Percentiles rank a stretch among this genome's conserved stretches.
Conservation (phyloP, 2,329 filamentous ascomycete species). For the Drechslerella dactyloides region DNA sequence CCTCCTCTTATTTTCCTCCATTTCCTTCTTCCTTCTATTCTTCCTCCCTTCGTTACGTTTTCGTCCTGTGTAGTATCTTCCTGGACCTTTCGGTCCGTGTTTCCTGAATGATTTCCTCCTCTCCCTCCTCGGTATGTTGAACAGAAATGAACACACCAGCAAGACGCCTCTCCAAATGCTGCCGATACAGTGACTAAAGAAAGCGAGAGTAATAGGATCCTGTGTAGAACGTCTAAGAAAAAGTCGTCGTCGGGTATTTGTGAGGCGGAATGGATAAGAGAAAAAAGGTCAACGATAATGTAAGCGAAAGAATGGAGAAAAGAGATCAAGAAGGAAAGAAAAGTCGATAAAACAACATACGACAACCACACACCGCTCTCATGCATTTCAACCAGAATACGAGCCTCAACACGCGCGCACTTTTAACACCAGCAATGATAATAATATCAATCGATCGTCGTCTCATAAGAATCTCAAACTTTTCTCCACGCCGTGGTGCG, state of each 20-base stretch:
- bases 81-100: neutral
- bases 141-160: constrained; percentile 5
- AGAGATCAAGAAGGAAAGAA: neutral
- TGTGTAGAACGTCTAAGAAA: constrained; percentile 17
- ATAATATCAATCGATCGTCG: neutral
- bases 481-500: constrained; percentile 44
- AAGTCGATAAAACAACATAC: constrained; percentile 12
- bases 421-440: constrained; percentile 18
- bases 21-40: neutral
- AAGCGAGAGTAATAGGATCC: constrained; percentile 8
- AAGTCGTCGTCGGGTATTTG: constrained; percentile 29
- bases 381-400: constrained; percentile 23
- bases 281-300: neutral
- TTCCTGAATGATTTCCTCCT: neutral
- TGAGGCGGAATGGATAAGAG: constrained; percentile 17
- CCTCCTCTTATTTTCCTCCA: neutral
- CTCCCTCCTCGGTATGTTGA: constrained; percentile 10
- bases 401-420: constrained; percentile 18
- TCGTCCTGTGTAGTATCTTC: neutral
- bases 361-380: constrained; percentile 39
- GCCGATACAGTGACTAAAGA: constrained; percentile 15
- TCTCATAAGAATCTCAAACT: constrained; percentile 14
- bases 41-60: neutral
- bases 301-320: constrained; percentile 1
- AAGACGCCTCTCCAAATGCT: constrained; percentile 17